Base-by-base conservation (phyloP, 1,284 basidiomycete species). In the Pulveroboletus sp. region DNA sequence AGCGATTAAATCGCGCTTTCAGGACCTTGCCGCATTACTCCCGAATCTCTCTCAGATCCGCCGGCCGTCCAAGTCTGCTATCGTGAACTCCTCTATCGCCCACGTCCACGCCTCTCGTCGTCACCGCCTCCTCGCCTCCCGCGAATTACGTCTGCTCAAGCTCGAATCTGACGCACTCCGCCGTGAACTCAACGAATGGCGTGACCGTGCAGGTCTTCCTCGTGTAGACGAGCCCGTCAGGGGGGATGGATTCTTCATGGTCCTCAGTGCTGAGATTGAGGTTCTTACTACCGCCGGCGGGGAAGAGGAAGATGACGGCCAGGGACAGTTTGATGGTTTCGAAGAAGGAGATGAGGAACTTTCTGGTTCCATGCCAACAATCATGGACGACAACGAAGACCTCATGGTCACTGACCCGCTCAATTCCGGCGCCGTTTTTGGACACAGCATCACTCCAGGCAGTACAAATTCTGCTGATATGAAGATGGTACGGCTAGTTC, bases 51-150 rank as follows among this genome's bases (percentile, higher is more conserved):
- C 89, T 19, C 83, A 90, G 65, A 90, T 93, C 74, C 88, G 93
- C 61, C 86, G 95, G 46, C 95, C 94, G 2, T 93, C 90, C 71
- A 98, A 98, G 76, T 91, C 89, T 17, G 89, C 91, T 57, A 96
- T 97, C 70, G 94, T 98, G 73, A 96, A 95, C 76, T 93, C 89
- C 47, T 88, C 84, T 59, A 94, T 95, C 69, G 84, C 89, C 0
- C 86, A 94, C 71, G 83, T 95, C 63, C 87, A 89, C 66, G 83
- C 87, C 48, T 87, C 89, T 53, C 85, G 93, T 58, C 81, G 90
- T 50, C 89, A 92, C 68, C 85, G 92, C 55, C 75, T 88, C 44
- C 76, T 91, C 54, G 91, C 91, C 24, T 82, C 89, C 13, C 82
- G 85, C 61, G 86, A 93, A 69, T 78, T 94, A 50, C 87, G 91